These are phyloP conservation scores for Blastobotrys americana DNA, from an alignment of 805 yeast species.

Conservation along the genomic window DNA sequence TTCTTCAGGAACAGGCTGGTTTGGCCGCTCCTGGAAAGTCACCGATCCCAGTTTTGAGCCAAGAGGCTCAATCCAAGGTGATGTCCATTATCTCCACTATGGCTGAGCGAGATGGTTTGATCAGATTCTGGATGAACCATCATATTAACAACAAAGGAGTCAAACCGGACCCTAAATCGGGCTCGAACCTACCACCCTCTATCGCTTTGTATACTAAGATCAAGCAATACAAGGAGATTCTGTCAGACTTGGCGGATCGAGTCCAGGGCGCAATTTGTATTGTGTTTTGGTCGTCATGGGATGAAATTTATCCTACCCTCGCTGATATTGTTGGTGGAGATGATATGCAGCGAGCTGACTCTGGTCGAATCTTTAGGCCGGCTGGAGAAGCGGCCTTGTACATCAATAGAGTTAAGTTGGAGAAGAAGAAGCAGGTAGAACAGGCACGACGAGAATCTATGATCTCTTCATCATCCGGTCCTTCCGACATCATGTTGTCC, in stretches of 20 bases:
- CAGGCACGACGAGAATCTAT: slow-evolving; percentile 17
- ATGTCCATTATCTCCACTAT: slow-evolving; percentile 15
- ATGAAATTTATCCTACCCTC: slow-evolving; percentile 25
- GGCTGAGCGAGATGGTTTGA: slow-evolving; percentile 20
- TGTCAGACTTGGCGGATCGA: slow-evolving; percentile 24
- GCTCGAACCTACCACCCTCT: slow-evolving; percentile 10
- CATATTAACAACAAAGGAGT: slow-evolving; percentile 14
- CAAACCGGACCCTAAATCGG: not conserved
- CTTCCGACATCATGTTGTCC: not conserved
- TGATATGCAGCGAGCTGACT: slow-evolving; percentile 22
- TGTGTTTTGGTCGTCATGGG: slow-evolving; percentile 33
- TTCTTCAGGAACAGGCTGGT: slow-evolving; percentile 19
- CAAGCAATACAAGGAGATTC: slow-evolving; percentile 20
- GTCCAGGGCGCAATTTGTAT: slow-evolving; percentile 27
- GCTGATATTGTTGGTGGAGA: slow-evolving; percentile 24
- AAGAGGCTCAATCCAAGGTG: slow-evolving; percentile 18
- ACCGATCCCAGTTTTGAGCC: slow-evolving; percentile 10
- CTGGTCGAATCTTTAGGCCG: slow-evolving; percentile 28
- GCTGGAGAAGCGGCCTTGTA: slow-evolving; percentile 30
- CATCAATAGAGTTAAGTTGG: slow-evolving; percentile 20
- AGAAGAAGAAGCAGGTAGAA: slow-evolving; percentile 18
- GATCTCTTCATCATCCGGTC: slow-evolving; percentile 1
- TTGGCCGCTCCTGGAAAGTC: slow-evolving; percentile 2
- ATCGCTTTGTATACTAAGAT: slow-evolving; percentile 18
- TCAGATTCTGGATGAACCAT: slow-evolving; percentile 23